Percentiles rank a stretch among this genome's conserved stretches.
These are phyloP conservation scores for Tuctoria greenei DNA, from an alignment of 176 grass and related monocot genomes.

Conservation along the genomic window DNA sequence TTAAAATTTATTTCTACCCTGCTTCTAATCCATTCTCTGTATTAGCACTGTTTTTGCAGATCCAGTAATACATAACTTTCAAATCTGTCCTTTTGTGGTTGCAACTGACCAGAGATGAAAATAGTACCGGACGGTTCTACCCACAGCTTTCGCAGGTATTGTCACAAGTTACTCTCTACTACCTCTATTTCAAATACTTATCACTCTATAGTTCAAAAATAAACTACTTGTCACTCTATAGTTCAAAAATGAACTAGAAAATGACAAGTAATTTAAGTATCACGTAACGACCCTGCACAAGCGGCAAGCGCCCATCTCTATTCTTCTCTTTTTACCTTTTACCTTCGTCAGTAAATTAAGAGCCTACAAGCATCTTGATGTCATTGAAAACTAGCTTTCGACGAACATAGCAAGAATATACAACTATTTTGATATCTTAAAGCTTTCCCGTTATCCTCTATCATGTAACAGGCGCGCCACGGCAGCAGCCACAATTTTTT, in stretches of 20 bases:
- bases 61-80: constrained; percentile 1
- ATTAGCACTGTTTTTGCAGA: background rate
- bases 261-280: no score
- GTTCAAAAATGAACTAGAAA: no score
- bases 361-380: no score
- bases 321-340: no score
- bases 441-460: background rate
- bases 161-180: background rate
- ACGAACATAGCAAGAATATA: no score
- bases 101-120: background rate
- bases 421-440: no score
- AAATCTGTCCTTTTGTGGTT: background rate
- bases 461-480: background rate
- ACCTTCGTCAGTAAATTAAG: no score
- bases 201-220: no score
- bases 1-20: background rate
- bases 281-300: background rate
- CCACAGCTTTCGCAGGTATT: background rate
- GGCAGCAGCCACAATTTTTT: background rate
- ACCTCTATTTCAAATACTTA: no score
- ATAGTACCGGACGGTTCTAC: background rate
- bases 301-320: no score
- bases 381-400: no score
- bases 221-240: no score
- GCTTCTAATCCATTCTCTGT: background rate